A percentile compares a stretch with the other conserved stretches of the same genome.
phyloP scores from a whole-genome alignment of 305 asterid genomes.

The Ajuga reptans region DNA sequence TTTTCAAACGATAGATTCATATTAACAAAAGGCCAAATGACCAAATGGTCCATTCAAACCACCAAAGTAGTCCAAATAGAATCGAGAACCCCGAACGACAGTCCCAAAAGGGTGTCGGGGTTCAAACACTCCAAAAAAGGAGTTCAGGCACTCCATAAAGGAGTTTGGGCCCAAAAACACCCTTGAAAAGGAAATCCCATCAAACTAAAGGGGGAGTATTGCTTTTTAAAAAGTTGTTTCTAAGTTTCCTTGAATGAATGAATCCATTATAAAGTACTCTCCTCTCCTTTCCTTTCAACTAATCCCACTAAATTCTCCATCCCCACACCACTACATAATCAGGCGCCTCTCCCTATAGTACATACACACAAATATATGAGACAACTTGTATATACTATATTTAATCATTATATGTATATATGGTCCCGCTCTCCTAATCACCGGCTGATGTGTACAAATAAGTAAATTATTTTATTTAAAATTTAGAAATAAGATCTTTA shows the following conservation, averaged over 20 bases:
- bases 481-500: no score
- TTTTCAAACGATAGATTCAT: no score
- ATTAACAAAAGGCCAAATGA: no score
- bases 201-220: slow-evolving; percentile 9
- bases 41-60: no score
- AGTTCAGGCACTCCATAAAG: no score
- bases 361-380: background rate
- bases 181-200: slow-evolving; percentile 28
- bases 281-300: slow-evolving; percentile 8
- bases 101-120: no score
- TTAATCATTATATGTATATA: background rate
- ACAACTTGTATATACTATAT: no score
- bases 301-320: slow-evolving; percentile 25
- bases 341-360: background rate
- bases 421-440: background rate
- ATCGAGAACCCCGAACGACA: no score
- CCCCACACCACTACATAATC: slow-evolving; percentile 7
- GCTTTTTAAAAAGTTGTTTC: slow-evolving; percentile 17
- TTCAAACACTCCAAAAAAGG: no score
- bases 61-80: no score
- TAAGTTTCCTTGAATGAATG: slow-evolving; percentile 22
- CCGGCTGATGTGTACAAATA: no score
- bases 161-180: background rate
- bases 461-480: no score
- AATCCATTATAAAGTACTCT: slow-evolving; percentile 12